phyloP scores from a whole-genome alignment of 495 filamentous ascomycete genomes.

The Bombardia bombarda region DNA sequence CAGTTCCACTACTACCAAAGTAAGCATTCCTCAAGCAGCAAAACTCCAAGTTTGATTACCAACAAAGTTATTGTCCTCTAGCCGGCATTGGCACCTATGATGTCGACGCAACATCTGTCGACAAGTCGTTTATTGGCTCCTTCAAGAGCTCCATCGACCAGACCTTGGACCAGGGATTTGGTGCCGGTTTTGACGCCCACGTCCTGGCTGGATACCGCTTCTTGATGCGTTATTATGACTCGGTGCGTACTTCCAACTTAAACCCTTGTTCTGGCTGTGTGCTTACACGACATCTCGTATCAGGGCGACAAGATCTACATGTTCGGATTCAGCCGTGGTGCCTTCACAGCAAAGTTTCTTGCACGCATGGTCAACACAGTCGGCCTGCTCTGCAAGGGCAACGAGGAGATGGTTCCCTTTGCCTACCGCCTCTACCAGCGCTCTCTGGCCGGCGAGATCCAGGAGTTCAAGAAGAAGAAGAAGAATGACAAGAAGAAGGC shows the following conservation, averaged over 20 bases:
- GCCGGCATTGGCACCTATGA: slow-evolving; percentile 12
- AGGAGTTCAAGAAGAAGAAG: neutral
- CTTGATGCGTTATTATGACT: slow-evolving; percentile 10
- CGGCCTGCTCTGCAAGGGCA: slow-evolving; percentile 11
- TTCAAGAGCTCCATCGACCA: slow-evolving; percentile 2
- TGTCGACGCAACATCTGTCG: slow-evolving; percentile 3
- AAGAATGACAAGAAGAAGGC: too few species aligned
- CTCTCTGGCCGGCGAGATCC: slow-evolving; percentile 5
- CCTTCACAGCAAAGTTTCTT: slow-evolving; percentile 12
- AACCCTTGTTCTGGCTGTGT: too few species aligned
- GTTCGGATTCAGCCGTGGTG: slow-evolving; percentile 9
- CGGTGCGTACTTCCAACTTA: neutral
- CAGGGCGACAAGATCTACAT: slow-evolving; percentile 13
- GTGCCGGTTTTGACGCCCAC: slow-evolving; percentile 7
- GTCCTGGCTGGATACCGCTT: slow-evolving; percentile 10
- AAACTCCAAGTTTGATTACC: neutral
- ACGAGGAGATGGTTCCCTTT: slow-evolving; percentile 12
- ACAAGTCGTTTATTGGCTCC: neutral
- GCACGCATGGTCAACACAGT: slow-evolving; percentile 9
- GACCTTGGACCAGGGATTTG: slow-evolving; percentile 9
- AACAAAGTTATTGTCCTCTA: neutral
- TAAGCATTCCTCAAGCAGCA: neutral
- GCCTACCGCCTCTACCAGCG: slow-evolving; percentile 10
- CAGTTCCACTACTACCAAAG: slow-evolving; percentile 14
- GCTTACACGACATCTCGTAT: neutral